A percentile compares a stretch with the other conserved stretches of the same genome.
Evolutionary conservation across 179 eudicot genomes (phyloP).

Genomic region (Silene noctiflora): DNA sequence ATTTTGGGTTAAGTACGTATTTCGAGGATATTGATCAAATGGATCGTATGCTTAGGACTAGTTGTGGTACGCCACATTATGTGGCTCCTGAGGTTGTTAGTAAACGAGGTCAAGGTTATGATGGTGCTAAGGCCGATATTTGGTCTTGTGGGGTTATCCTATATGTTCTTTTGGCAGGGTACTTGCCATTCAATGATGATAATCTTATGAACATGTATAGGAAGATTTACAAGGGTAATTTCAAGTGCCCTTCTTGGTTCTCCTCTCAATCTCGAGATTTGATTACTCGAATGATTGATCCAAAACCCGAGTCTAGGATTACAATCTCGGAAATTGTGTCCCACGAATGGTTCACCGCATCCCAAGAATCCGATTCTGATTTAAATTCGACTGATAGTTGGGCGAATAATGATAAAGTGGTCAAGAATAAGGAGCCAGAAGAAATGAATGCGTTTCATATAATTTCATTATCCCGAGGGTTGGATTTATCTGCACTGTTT

Average conservation of each 20-base stretch:
- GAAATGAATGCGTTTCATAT: slow-evolving; percentile 66
- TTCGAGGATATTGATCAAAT: slow-evolving; percentile 34
- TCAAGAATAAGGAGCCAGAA: slow-evolving; percentile 35
- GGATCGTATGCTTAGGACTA: slow-evolving; percentile 46
- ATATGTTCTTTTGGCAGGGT: slow-evolving; percentile 57
- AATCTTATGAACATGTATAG: slow-evolving; percentile 51
- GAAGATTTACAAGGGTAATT: slow-evolving; percentile 53
- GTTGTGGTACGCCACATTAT: slow-evolving; percentile 75
- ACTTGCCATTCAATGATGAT: slow-evolving; percentile 56
- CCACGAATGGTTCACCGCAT: slow-evolving; percentile 45
- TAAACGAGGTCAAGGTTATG: slow-evolving; percentile 58
- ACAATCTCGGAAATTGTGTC: slow-evolving; percentile 40
- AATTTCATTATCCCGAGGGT: slow-evolving; percentile 60
- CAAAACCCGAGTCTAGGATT: slow-evolving; percentile 49
- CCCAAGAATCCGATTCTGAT: not conserved
- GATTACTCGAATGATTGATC: slow-evolving; percentile 56
- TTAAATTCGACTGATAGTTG: not conserved
- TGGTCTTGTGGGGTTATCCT: slow-evolving; percentile 74
- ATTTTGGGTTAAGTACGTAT: slow-evolving; percentile 59
- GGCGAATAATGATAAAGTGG: not conserved
- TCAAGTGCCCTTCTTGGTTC: slow-evolving; percentile 64
- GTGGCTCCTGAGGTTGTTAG: slow-evolving; percentile 77
- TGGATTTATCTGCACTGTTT: slow-evolving; percentile 60
- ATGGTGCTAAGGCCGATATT: slow-evolving; percentile 65
- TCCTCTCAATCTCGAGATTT: slow-evolving; percentile 41